A percentile compares a stretch with the other conserved stretches of the same genome.
Conservation (phyloP, 257 asterid genomes). For the Echites panduratus region DNA sequence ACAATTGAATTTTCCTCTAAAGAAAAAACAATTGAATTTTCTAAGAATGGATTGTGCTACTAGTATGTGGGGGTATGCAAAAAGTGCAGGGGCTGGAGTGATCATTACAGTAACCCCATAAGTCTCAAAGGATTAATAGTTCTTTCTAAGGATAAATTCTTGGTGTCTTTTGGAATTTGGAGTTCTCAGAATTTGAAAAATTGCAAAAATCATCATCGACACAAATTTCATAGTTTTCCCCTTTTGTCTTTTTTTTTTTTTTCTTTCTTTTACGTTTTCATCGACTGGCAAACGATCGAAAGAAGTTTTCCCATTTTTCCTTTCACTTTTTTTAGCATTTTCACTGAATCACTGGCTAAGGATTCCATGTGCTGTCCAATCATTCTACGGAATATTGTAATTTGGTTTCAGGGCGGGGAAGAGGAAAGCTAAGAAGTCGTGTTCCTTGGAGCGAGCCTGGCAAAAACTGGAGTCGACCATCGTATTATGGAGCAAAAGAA, state of each 20-base stretch:
- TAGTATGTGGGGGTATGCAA: neutral
- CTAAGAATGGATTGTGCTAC: neutral
- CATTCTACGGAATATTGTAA: neutral
- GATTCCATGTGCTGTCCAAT: neutral
- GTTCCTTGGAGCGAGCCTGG: neutral
- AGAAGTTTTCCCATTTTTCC: neutral
- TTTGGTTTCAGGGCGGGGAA: slow-evolving; percentile 5
- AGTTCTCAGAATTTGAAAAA: neutral
- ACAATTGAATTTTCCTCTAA: neutral
- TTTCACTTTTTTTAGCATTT: neutral
- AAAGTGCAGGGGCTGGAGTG: neutral
- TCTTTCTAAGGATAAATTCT: neutral
- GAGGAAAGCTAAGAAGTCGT: slow-evolving; percentile 6
- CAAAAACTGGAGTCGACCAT: neutral
- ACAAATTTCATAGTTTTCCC: neutral
- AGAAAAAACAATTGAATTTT: neutral
- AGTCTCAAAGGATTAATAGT: neutral
- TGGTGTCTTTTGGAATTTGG: neutral
- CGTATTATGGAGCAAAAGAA: neutral
- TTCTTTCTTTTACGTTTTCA: neutral
- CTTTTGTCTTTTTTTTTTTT: neutral
- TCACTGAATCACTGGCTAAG: neutral
- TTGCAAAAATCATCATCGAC: neutral
- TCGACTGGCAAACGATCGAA: neutral
- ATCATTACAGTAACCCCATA: neutral